Conservation (phyloP, 2,329 filamentous ascomycete genomes). For the Mollisiaceae sp. region DNA sequence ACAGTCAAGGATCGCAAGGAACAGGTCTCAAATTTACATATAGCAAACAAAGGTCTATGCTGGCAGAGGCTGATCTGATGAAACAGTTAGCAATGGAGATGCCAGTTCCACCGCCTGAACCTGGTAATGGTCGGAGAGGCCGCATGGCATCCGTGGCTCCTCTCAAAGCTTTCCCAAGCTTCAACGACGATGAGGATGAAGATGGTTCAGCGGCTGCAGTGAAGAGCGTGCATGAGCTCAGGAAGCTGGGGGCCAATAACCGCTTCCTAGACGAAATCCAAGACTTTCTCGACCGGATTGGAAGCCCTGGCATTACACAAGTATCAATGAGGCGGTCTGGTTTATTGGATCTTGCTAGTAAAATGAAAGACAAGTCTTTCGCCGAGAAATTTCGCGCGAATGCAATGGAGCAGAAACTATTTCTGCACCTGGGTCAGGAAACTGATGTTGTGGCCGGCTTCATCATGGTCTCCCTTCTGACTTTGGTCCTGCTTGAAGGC, state of each 20-base stretch:
- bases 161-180: constrained; percentile 36
- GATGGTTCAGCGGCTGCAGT: constrained; percentile 46
- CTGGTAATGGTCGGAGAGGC: constrained; percentile 27
- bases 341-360: constrained; percentile 63
- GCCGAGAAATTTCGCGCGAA: constrained; percentile 75
- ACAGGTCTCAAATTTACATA: constrained; percentile 43
- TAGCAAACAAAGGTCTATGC: constrained; percentile 43
- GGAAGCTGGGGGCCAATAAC: constrained; percentile 69
- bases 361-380: constrained; percentile 66
- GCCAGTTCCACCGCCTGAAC: constrained; percentile 30
- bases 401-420: constrained; percentile 71
- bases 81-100: constrained; percentile 39
- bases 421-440: constrained; percentile 64
- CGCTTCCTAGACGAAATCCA: constrained; percentile 70
- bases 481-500: constrained; percentile 65
- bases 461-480: constrained; percentile 65
- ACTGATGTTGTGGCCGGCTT: constrained; percentile 67
- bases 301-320: constrained; percentile 51
- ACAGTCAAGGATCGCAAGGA: constrained; percentile 38
- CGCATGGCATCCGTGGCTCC: constrained; percentile 38
- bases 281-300: constrained; percentile 66
- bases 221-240: constrained; percentile 67
- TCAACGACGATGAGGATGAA: constrained; percentile 39
- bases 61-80: constrained; percentile 42
- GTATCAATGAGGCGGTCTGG: constrained; percentile 61